Conservation (phyloP, 257 asterid species). For the Mitragyna speciosa region DNA sequence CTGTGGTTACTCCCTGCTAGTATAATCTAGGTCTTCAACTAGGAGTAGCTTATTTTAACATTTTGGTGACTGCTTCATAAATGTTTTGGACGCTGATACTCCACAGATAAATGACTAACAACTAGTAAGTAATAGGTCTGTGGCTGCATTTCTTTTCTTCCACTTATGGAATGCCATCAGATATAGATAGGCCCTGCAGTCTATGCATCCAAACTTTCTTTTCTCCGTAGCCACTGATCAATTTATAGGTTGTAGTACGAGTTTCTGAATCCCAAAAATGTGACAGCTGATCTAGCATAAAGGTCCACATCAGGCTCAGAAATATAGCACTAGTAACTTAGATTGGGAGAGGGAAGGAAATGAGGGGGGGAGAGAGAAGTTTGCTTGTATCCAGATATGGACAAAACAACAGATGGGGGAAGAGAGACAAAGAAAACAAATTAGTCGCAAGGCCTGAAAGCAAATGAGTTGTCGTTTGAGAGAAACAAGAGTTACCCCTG, state of each 20-base stretch:
- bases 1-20: neutral
- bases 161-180: conserved; percentile 33
- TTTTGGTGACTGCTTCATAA: conserved; percentile 14
- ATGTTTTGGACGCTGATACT: conserved; percentile 29
- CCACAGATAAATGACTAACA: neutral
- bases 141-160: conserved; percentile 27
- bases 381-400: conserved; percentile 24
- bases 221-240: conserved; percentile 11
- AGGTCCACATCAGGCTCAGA: conserved; percentile 2
- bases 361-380: too few species aligned
- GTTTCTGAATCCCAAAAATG: conserved; percentile 22
- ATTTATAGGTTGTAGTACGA: conserved; percentile 21
- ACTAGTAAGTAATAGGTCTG: conserved; percentile 7
- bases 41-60: neutral
- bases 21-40: neutral
- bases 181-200: conserved; percentile 43
- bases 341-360: too few species aligned
- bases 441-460: conserved; percentile 8
- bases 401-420: neutral
- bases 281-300: conserved; percentile 15
- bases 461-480: conserved; percentile 30
- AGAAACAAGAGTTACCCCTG: conserved; percentile 2
- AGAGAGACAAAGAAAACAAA: neutral
- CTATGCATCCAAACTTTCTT: conserved; percentile 27
- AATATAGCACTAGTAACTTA: neutral